Base-by-base conservation (phyloP, 2,329 filamentous ascomycete species). In the Neophaeococcomyces aloes region DNA sequence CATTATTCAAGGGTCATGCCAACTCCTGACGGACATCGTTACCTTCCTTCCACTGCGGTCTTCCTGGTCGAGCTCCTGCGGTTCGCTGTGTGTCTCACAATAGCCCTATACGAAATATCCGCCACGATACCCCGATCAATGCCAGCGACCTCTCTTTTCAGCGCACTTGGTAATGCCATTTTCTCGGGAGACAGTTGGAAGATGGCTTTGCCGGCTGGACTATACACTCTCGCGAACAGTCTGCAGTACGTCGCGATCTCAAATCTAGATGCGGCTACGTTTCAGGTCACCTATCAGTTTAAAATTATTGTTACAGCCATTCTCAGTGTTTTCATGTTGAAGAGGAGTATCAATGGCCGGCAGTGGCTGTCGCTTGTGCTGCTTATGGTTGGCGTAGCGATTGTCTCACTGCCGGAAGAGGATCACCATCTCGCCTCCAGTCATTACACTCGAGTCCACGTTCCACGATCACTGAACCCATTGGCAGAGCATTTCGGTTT, bases 1-100 rank as follows among this genome's bases (percentile, higher is more conserved):
- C 89, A 95, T 67, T 94, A 96, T 64, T 94, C 88, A 23, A 79
- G 88, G 52, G 79, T 93, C 48, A 95, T 95, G 88, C 83, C 87
- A n/a, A 74, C 80, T 7, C 71, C 76, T 7, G 79, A 81, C 60
- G 85, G 86, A 53, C 85, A 88, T 59, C 81, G 88, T 60, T 96
- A 95, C 65, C 86, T 91, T 56, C 81, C 89, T 30, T 95, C 88
- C 32, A 96, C 91, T 7, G 88, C 89, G 33, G 86, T 98, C 43
- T 86, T 96, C 61, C 72, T 96, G 50, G 91, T 88, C 63, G 91
- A 98, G 65, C 75, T 94, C 36, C 75, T 95, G 56, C 96, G 96
- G 65, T 75, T 96, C 27, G 76, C 80, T 29, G 78, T 96, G 44
- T 93, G 85, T 54, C 69, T 95, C 32, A 86, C 84, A 4, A 81